These are phyloP conservation scores for Hypsizygus ulmarius DNA, from an alignment of 1,284 basidiomycete genomes.

Conservation along the genomic window DNA sequence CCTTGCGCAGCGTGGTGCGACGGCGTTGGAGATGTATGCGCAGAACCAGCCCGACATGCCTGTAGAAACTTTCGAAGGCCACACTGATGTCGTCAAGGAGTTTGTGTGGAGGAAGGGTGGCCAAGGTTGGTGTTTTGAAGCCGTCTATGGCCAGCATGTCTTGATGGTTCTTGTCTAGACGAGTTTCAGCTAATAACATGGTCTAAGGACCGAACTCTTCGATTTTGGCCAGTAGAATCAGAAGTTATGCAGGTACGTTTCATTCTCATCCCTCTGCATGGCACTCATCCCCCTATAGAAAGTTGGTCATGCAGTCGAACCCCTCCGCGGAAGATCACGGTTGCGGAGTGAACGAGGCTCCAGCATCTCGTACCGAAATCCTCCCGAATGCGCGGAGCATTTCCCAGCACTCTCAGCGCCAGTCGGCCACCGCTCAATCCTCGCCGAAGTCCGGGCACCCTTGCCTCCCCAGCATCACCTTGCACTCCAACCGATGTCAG, in stretches of 20 bases:
- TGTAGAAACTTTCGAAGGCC: slow-evolving; percentile 83
- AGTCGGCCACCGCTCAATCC: slow-evolving; percentile 59
- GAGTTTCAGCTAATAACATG: slow-evolving; percentile 95
- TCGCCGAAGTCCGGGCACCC: slow-evolving; percentile 66
- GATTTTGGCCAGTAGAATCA: slow-evolving; percentile 86
- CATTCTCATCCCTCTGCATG: neutral
- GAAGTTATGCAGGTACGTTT: slow-evolving; percentile 62
- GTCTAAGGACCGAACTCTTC: slow-evolving; percentile 91
- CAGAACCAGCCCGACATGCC: slow-evolving; percentile 40
- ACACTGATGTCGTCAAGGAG: slow-evolving; percentile 94
- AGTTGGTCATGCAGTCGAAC: slow-evolving; percentile 38
- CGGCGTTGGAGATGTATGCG: slow-evolving; percentile 83
- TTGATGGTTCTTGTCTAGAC: slow-evolving; percentile 44
- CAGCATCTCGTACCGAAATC: slow-evolving; percentile 47
- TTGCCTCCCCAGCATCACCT: slow-evolving; percentile 31
- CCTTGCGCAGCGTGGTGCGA: slow-evolving; percentile 87
- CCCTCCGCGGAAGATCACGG: slow-evolving; percentile 31
- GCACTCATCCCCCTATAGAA: slow-evolving; percentile 32
- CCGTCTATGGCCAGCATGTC: neutral
- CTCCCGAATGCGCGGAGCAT: slow-evolving; percentile 37
- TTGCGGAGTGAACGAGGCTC: slow-evolving; percentile 12
- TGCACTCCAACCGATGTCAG: slow-evolving; percentile 14
- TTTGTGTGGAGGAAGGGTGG: slow-evolving; percentile 90
- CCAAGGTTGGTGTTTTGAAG: slow-evolving; percentile 35
- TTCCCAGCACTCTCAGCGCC: slow-evolving; percentile 59